Evolutionary conservation across 257 asterid species (phyloP).

Genomic region (Lycium ferocissimum): DNA sequence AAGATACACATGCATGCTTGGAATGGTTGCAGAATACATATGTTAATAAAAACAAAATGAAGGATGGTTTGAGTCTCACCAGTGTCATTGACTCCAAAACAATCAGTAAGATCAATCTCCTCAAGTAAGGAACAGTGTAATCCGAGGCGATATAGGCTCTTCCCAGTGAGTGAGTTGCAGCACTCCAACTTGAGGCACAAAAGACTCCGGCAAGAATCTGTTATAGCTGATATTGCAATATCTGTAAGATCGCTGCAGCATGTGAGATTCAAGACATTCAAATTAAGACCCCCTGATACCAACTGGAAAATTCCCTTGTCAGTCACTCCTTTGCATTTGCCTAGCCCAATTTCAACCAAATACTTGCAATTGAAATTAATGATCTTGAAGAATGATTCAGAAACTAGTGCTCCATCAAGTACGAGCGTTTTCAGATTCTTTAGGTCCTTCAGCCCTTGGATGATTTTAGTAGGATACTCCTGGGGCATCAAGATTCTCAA

Average conservation of each 20-base stretch:
- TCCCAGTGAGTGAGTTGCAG: slow-evolving; percentile 66
- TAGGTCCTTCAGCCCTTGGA: slow-evolving; percentile 52
- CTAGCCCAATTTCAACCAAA: slow-evolving; percentile 63
- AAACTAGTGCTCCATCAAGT: slow-evolving; percentile 59
- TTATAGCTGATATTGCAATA: slow-evolving; percentile 55
- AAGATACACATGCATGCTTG: neutral
- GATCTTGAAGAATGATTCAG: slow-evolving; percentile 49
- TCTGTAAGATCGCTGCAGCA: slow-evolving; percentile 75
- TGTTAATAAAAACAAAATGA: neutral
- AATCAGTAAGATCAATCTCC: slow-evolving; percentile 84
- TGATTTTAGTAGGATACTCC: slow-evolving; percentile 52
- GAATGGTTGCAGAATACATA: neutral
- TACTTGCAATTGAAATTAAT: slow-evolving; percentile 52
- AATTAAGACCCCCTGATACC: slow-evolving; percentile 54
- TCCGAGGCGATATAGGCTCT: slow-evolving; percentile 62
- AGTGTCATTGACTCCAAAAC: slow-evolving; percentile 63
- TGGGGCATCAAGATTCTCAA: slow-evolving; percentile 40
- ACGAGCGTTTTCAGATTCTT: slow-evolving; percentile 52
- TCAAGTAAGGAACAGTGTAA: slow-evolving; percentile 54
- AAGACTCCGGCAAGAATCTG: slow-evolving; percentile 57
- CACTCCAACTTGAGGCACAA: slow-evolving; percentile 74
- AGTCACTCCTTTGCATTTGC: slow-evolving; percentile 67
- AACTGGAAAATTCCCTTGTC: slow-evolving; percentile 59
- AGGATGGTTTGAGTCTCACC: slow-evolving; percentile 46
- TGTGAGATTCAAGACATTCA: slow-evolving; percentile 62